Conservation (phyloP, 805 yeast genomes). For the Yamadazyma olivae region DNA sequence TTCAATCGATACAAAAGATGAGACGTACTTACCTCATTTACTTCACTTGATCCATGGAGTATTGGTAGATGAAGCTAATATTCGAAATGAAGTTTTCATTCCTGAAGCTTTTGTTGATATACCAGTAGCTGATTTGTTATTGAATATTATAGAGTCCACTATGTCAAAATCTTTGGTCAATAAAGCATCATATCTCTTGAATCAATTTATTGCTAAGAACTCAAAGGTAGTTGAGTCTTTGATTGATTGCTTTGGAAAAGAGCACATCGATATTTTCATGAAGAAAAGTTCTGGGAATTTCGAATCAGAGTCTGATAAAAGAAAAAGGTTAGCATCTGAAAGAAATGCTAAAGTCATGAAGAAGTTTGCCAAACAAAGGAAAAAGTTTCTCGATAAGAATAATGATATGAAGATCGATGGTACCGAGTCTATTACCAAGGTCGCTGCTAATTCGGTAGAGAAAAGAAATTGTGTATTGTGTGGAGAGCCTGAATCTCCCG, state of each 20-base stretch:
- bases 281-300: slow-evolving; percentile 35
- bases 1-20: slow-evolving; percentile 49
- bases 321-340: slow-evolving; percentile 55
- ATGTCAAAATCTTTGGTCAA: slow-evolving; percentile 46
- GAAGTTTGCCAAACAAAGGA: slow-evolving; percentile 57
- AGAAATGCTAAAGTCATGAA: slow-evolving; percentile 60
- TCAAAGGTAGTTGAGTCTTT: slow-evolving; percentile 50
- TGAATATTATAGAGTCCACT: slow-evolving; percentile 47
- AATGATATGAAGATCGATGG: slow-evolving; percentile 13
- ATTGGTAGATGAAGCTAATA: slow-evolving; percentile 39
- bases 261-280: slow-evolving; percentile 48
- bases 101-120: slow-evolving; percentile 48
- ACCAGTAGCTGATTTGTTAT: slow-evolving; percentile 55
- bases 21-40: slow-evolving; percentile 54
- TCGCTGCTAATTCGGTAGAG: slow-evolving; percentile 12
- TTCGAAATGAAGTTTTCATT: slow-evolving; percentile 26
- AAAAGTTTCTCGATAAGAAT: slow-evolving; percentile 41
- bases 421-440: slow-evolving; percentile 5
- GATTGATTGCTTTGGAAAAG: slow-evolving; percentile 55
- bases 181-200: slow-evolving; percentile 59
- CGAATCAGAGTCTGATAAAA: slow-evolving; percentile 56
- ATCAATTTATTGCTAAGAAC: slow-evolving; percentile 47
- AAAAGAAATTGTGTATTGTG: slow-evolving; percentile 54
- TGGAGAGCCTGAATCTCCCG: slow-evolving; percentile 46
- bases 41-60: slow-evolving; percentile 70